Base-by-base conservation (phyloP, 495 filamentous ascomycete species). In the Talaromyces nanjingensis region DNA sequence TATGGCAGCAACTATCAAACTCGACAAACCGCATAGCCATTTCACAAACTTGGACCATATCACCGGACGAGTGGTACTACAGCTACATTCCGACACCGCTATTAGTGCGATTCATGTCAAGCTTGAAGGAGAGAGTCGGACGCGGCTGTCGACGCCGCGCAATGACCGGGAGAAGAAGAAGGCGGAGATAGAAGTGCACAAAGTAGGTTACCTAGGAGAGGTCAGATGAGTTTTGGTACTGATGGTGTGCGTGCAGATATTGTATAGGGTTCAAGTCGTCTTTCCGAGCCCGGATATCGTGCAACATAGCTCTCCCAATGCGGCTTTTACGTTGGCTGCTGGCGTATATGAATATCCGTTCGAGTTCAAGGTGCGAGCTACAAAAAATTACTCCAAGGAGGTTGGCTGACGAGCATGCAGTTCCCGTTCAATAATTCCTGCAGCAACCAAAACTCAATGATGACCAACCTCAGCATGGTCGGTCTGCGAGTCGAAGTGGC, bases 391-490 rank as follows among this genome's bases (percentile, higher is more conserved):
- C 29, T 31, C 1, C 1, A 1, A 1, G 59, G 27, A 6, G 18
- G 18, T n/a, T 22, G 9, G 12, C 14, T 58, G 52, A 45, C 16
- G 22, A 33, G 29, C 18, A 9, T 20, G n/a, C 62, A 87, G 81
- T 79, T 98, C 16, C 92, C 93, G 7, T 90, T 97, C 79, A 97
- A 98, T 77, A 96, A 94, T 73, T 79, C 85, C 31, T 98, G 94
- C 75, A 81, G 79, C 61, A 78, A 84, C 62, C 79, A 78, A 39
- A 86, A 83, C 66, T 86, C 81, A 70, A 77, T 83, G 69, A 75
- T 81, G 60, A 81, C 82, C 33, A 86, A 84, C 60, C 71, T 86
- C 47, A 83, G 79, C 63, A 79, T 87, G 47, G 70, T 74, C 12
- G 83, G 84, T 9, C 72, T 86, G 27, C 83, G 79, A 31, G 71